These are phyloP conservation scores for Pachyrhizus erosus DNA, from an alignment of 306 rosid genomes.

Conservation along the genomic window DNA sequence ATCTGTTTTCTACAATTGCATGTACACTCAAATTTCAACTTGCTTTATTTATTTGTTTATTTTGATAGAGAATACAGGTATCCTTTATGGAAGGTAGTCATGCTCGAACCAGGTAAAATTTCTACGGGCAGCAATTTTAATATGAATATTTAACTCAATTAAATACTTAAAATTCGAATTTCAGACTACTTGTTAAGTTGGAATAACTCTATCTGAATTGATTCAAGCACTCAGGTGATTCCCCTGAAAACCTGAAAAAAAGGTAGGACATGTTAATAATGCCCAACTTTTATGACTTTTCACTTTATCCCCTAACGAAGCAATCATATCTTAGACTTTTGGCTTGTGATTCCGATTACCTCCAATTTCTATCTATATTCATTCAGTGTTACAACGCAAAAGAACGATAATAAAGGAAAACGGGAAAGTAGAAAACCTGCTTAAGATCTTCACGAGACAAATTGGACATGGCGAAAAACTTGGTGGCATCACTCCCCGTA, in stretches of 20 bases:
- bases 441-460: constrained; percentile 89
- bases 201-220: background rate
- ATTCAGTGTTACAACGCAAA: background rate
- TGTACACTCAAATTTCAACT: background rate
- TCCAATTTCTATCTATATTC: background rate
- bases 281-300: background rate
- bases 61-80: background rate
- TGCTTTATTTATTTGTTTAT: background rate
- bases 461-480: constrained; percentile 79
- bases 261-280: background rate
- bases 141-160: background rate
- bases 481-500: constrained; percentile 83
- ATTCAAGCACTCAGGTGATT: background rate
- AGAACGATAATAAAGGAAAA: background rate
- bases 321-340: background rate
- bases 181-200: background rate
- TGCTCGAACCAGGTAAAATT: background rate
- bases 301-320: background rate
- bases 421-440: constrained; percentile 59
- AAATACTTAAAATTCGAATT: too few relatives aligned
- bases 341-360: background rate
- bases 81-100: background rate
- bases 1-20: background rate
- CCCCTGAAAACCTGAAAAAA: background rate
- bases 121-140: background rate